These are phyloP conservation scores for Suhomyces ambrosiae DNA, from an alignment of 1,139 yeast species.

Conservation along the genomic window DNA sequence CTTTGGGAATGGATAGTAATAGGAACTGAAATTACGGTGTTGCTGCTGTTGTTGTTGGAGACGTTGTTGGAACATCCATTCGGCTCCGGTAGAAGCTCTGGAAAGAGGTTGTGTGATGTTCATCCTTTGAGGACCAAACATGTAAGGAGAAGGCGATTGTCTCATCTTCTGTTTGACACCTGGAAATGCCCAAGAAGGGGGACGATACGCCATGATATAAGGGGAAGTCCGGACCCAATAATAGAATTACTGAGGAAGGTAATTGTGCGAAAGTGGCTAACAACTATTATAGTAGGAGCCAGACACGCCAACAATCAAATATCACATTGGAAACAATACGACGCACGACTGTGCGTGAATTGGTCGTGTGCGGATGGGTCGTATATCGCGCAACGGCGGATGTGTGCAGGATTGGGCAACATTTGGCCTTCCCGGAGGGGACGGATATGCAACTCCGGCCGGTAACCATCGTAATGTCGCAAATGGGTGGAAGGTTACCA, in stretches of 20 bases:
- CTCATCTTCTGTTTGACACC: conserved; percentile 18
- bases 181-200: conserved; percentile 14
- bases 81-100: conserved; percentile 44
- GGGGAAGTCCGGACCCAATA: neutral
- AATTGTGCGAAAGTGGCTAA: conserved; percentile 1
- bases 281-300: neutral
- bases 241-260: neutral
- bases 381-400: neutral
- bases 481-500: no score
- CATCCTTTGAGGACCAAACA: conserved; percentile 26
- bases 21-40: conserved; percentile 26
- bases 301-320: conserved; percentile 4
- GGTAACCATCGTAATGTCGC: no score
- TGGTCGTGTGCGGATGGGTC: neutral
- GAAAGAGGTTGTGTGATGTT: conserved; percentile 48
- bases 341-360: neutral
- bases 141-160: conserved; percentile 15
- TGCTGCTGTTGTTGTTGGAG: conserved; percentile 21
- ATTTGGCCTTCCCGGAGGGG: no score
- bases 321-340: conserved; percentile 7
- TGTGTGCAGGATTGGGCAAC: conserved; percentile 5
- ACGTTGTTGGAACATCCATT: conserved; percentile 20
- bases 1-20: conserved; percentile 55
- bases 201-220: conserved; percentile 16
- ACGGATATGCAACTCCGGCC: no score